Percentiles rank a stretch among this genome's conserved stretches.
Conservation (phyloP, 75 land plant genomes). For the Cupressus sempervirens region DNA sequence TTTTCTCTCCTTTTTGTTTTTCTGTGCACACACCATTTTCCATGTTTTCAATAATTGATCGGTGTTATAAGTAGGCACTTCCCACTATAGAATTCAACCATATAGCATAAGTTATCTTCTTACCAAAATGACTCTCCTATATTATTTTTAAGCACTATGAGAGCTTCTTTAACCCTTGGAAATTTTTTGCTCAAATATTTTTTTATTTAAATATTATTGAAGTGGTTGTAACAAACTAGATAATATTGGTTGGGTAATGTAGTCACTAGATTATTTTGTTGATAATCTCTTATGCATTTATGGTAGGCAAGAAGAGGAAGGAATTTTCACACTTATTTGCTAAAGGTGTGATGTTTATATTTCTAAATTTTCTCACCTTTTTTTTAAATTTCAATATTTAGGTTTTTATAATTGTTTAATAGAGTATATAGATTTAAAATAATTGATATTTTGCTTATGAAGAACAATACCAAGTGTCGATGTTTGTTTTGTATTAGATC, state of each 20-base stretch:
- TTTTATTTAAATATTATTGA: no score
- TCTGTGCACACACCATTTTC: background rate
- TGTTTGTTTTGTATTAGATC: background rate
- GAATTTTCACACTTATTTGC: background rate
- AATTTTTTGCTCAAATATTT: background rate
- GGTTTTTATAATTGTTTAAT: background rate
- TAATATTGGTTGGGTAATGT: background rate
- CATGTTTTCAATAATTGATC: no score
- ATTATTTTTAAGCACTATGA: no score
- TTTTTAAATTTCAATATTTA: background rate
- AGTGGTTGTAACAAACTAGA: background rate
- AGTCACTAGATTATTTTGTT: background rate
- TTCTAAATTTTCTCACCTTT: background rate
- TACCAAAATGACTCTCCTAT: no score
- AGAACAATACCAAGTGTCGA: background rate
- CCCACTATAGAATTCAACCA: no score
- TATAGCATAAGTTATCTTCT: no score
- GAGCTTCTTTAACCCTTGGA: background rate
- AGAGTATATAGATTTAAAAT: background rate
- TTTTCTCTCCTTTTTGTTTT: background rate
- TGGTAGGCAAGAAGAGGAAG: conserved; percentile 9
- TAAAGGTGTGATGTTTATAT: conserved; percentile 2
- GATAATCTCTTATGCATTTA: background rate
- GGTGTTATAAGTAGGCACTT: no score
- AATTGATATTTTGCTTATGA: background rate